Evolutionary conservation across 148 eudicot species (phyloP).

Genomic region (Rhododendron kiyosumense): DNA sequence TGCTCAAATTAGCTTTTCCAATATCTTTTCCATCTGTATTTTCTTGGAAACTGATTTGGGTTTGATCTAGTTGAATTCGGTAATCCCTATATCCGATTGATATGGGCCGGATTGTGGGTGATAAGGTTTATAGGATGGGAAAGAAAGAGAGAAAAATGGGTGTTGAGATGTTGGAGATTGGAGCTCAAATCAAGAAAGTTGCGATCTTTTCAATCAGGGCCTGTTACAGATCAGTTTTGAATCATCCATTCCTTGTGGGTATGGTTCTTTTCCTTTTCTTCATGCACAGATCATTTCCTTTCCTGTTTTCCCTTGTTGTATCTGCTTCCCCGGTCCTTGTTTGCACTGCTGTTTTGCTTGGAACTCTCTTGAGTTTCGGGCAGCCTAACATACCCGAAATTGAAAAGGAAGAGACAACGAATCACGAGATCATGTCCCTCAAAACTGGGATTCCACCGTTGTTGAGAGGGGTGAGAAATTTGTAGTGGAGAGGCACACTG

Average conservation of each 20-base stretch:
- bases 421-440: constrained; percentile 16
- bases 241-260: constrained; percentile 42
- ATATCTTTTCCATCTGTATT: background rate
- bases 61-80: constrained; percentile 1
- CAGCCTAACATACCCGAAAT: constrained; percentile 29
- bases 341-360: constrained; percentile 49
- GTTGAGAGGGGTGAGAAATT: constrained; percentile 27
- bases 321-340: constrained; percentile 54
- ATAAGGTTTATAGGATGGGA: background rate
- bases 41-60: background rate
- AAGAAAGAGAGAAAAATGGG: constrained; percentile 25
- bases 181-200: constrained; percentile 18
- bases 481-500: constrained; percentile 22
- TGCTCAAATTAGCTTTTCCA: constrained; percentile 1
- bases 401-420: constrained; percentile 14
- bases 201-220: constrained; percentile 25
- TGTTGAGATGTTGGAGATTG: constrained; percentile 21
- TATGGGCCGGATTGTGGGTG: constrained; percentile 6
- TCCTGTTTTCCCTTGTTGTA: constrained; percentile 40
- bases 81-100: background rate
- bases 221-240: constrained; percentile 27
- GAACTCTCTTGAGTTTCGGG: constrained; percentile 42
- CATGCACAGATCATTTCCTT: constrained; percentile 44
- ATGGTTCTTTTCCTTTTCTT: constrained; percentile 27
- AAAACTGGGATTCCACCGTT: constrained; percentile 12